Evolutionary conservation across 2,329 filamentous ascomycete genomes (phyloP).

Genomic region (Rhinocladiella similis): DNA sequence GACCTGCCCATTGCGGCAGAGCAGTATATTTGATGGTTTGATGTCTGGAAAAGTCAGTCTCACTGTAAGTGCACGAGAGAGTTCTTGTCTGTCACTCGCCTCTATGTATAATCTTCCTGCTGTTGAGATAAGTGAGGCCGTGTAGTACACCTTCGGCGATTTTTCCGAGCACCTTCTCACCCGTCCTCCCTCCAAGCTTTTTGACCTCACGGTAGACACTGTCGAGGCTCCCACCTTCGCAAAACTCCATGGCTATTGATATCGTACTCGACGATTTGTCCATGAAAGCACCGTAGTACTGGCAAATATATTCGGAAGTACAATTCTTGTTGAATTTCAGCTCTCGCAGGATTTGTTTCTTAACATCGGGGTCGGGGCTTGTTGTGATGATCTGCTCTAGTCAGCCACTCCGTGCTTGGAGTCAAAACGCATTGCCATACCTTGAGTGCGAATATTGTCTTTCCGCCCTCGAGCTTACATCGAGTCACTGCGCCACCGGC

Average conservation of each 20-base stretch:
- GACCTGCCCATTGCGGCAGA: slow-evolving; percentile 88
- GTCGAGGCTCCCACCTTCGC: slow-evolving; percentile 92
- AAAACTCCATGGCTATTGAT: slow-evolving; percentile 98
- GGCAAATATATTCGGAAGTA: slow-evolving; percentile 92
- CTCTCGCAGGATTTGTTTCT: slow-evolving; percentile 96
- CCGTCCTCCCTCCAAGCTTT: slow-evolving; percentile 87
- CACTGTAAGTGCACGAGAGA: background rate
- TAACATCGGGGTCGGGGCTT: slow-evolving; percentile 95
- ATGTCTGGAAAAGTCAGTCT: slow-evolving; percentile 62
- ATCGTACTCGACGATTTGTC: slow-evolving; percentile 96
- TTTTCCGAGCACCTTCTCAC: slow-evolving; percentile 96
- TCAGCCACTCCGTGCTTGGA: background rate
- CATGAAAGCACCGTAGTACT: slow-evolving; percentile 95
- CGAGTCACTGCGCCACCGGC: slow-evolving; percentile 93
- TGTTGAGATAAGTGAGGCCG: slow-evolving; percentile 91
- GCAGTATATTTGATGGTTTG: slow-evolving; percentile 94
- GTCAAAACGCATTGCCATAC: slow-evolving; percentile 51
- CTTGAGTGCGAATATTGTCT: slow-evolving; percentile 95
- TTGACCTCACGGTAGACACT: slow-evolving; percentile 98
- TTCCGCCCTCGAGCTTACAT: slow-evolving; percentile 84
- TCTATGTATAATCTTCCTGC: slow-evolving; percentile 95
- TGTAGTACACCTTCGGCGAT: slow-evolving; percentile 93
- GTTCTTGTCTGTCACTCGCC: slow-evolving; percentile 38
- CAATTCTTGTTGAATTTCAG: slow-evolving; percentile 98
- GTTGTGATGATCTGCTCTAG: slow-evolving; percentile 83